Evolutionary conservation across 2,329 filamentous ascomycete genomes (phyloP).

Genomic region (Tolypocladium paradoxum): DNA sequence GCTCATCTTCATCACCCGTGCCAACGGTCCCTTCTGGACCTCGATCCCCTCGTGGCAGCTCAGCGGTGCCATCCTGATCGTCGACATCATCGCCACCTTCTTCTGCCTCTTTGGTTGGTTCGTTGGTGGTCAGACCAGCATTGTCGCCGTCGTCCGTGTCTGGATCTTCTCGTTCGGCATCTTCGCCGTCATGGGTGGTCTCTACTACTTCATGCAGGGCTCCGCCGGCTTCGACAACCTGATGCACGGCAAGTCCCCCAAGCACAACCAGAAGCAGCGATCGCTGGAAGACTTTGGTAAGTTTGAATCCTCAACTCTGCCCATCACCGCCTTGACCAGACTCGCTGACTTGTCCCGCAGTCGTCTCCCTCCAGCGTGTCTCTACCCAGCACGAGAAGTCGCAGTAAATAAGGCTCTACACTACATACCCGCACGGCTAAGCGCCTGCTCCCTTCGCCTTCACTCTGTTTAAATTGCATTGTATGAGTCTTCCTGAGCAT

Average conservation of each 20-base stretch:
- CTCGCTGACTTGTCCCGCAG: slow-evolving; percentile 32
- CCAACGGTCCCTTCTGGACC: slow-evolving; percentile 87
- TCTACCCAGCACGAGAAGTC: slow-evolving; percentile 89
- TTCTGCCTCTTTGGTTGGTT: slow-evolving; percentile 85
- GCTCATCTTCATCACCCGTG: slow-evolving; percentile 93
- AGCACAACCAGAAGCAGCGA: slow-evolving; percentile 73
- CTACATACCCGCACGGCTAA: slow-evolving; percentile 28
- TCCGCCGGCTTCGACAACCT: slow-evolving; percentile 78
- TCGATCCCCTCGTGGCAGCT: slow-evolving; percentile 83
- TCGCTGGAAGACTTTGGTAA: slow-evolving; percentile 83
- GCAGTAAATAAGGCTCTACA: slow-evolving; percentile 39
- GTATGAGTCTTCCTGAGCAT: slow-evolving; percentile 21
- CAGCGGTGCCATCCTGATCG: slow-evolving; percentile 62
- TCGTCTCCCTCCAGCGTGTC: slow-evolving; percentile 81
- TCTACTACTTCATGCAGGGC: slow-evolving; percentile 69
- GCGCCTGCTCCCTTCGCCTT: slow-evolving; percentile 27
- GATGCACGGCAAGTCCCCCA: slow-evolving; percentile 81
- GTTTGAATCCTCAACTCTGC: slow-evolving; percentile 20
- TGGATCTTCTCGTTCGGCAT: slow-evolving; percentile 89
- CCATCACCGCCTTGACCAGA: not conserved
- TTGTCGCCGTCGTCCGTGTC: slow-evolving; percentile 76
- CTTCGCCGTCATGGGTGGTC: slow-evolving; percentile 70
- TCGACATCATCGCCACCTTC: slow-evolving; percentile 75
- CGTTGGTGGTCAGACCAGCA: slow-evolving; percentile 54
- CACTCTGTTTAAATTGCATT: slow-evolving; percentile 28